Evolutionary conservation across 2,329 filamentous ascomycete genomes (phyloP).

Genomic region (Scedosporium minutisporum): DNA sequence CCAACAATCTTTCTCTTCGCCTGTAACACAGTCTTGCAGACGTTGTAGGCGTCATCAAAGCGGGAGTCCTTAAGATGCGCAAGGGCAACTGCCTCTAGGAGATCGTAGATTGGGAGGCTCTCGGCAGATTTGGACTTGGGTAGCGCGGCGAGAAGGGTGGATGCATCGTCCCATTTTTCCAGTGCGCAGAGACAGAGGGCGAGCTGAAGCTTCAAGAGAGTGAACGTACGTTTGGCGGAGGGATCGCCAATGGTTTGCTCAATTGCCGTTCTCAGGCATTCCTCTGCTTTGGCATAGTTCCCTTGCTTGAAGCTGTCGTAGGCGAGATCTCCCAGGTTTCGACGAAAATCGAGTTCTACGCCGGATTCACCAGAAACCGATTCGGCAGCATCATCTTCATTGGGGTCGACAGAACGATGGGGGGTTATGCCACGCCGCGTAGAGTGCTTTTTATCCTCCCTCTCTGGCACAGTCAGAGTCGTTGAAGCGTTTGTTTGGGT

Average conservation of each 20-base stretch:
- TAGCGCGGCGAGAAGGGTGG: neutral
- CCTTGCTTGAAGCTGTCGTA: neutral
- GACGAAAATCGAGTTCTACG: neutral
- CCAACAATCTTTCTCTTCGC: neutral
- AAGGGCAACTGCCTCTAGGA: neutral
- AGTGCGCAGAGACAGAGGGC: neutral
- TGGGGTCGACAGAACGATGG: neutral
- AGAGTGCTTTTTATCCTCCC: neutral
- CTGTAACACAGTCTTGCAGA: neutral
- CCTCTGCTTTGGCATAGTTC: slow-evolving; percentile 7
- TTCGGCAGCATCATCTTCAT: neutral
- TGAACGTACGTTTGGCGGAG: neutral
- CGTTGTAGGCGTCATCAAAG: neutral
- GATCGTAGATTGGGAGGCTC: neutral
- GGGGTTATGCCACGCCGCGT: neutral
- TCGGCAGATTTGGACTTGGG: neutral
- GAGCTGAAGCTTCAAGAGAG: neutral
- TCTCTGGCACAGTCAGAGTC: neutral
- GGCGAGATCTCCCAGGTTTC: slow-evolving; percentile 6
- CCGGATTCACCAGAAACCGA: neutral
- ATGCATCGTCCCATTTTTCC: neutral
- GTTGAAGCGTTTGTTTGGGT: neutral
- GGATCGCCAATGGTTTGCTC: neutral
- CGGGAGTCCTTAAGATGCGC: neutral
- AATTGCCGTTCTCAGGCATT: slow-evolving; percentile 4